These are phyloP conservation scores for Aureobasidium uvarum DNA, from an alignment of 2,329 filamentous ascomycete genomes.

Conservation along the genomic window DNA sequence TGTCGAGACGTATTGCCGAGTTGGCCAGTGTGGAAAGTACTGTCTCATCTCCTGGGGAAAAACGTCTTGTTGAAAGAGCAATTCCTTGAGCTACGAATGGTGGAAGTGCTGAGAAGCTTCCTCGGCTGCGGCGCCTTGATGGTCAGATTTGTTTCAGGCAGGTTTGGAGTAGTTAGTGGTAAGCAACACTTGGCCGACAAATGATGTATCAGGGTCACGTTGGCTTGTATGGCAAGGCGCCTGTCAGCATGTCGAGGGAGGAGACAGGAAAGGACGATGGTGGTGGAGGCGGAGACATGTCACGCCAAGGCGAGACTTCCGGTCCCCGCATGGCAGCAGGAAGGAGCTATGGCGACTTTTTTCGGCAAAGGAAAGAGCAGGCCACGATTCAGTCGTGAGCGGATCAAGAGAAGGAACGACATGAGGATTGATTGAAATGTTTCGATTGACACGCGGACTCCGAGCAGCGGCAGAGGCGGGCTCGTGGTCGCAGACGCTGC, in stretches of 20 bases:
- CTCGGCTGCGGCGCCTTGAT: background rate
- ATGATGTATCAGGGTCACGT: background rate
- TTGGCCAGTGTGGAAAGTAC: background rate
- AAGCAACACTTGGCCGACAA: background rate
- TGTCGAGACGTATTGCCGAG: background rate
- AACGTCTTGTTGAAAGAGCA: background rate
- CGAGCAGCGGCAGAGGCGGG: slow-evolving; percentile 24
- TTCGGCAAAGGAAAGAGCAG: background rate
- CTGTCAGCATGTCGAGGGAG: background rate
- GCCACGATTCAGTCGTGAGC: background rate
- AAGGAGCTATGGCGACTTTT: slow-evolving; percentile 15
- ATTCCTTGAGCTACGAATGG: background rate
- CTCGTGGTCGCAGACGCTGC: slow-evolving; percentile 47
- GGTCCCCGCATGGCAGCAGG: slow-evolving; percentile 1
- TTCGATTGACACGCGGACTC: slow-evolving; percentile 25
- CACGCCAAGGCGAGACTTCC: background rate
- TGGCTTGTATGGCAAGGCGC: slow-evolving; percentile 3
- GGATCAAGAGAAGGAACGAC: slow-evolving; percentile 20
- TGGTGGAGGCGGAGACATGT: background rate
- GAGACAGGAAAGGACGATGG: background rate
- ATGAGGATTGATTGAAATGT: slow-evolving; percentile 23
- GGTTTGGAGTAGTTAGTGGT: background rate
- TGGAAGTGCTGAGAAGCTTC: background rate
- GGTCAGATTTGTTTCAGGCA: slow-evolving; percentile 19
- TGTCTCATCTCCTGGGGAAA: background rate